Conservation (phyloP, 176 grass and related monocot species). For the Avena eriantha region DNA sequence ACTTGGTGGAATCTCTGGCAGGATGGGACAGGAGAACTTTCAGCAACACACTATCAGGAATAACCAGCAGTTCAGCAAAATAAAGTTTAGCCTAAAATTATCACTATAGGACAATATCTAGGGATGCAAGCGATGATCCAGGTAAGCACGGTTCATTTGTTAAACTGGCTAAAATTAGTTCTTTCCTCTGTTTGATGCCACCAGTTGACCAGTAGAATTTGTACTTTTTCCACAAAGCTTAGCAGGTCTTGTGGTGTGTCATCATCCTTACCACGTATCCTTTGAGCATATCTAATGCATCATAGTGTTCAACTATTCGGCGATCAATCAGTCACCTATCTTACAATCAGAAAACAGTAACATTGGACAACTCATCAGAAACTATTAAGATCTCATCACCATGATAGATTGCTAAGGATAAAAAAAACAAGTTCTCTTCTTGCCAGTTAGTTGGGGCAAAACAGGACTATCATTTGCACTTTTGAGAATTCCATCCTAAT, state of each 20-base stretch:
- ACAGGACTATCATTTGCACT: neutral
- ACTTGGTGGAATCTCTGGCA: neutral
- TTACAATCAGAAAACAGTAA: constrained; percentile 15
- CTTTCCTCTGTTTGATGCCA: too few species aligned
- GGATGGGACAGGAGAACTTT: neutral
- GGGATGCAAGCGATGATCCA: too few species aligned
- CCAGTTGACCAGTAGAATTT: too few species aligned
- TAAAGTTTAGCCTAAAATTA: neutral
- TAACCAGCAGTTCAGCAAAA: constrained; percentile 8
- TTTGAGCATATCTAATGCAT: neutral
- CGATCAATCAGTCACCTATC: neutral
- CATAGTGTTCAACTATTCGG: neutral
- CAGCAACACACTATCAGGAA: neutral
- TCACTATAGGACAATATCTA: neutral
- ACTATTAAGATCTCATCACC: constrained; percentile 23
- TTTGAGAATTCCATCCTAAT: constrained; percentile 17
- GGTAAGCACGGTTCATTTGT: too few species aligned
- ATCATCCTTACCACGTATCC: neutral
- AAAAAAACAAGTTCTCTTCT: neutral
- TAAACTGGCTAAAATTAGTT: too few species aligned
- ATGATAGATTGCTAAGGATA: neutral
- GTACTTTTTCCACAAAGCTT: too few species aligned
- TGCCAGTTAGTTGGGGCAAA: neutral
- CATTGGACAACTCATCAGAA: neutral
- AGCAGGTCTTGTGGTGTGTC: too few species aligned